Evolutionary conservation across 345 rosid genomes (phyloP), one percentile per base, ranked within the genome.

Genomic region (Salix udensis): DNA sequence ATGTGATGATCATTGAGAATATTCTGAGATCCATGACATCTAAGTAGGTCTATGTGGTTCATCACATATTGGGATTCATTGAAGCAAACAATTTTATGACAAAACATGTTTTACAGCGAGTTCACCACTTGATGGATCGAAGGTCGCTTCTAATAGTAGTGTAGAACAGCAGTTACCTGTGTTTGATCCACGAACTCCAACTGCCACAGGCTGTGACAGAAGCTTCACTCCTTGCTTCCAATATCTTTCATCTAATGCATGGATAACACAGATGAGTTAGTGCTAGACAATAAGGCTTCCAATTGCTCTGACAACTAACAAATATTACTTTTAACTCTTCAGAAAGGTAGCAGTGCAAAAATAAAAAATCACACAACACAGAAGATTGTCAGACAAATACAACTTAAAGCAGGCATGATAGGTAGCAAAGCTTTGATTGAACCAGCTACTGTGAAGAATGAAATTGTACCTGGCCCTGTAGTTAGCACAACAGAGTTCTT

Each of bases 191-290:
- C 14, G 31, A 24, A 23, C 24, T 74, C 81, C 85, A 26, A 90
- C 93, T 65, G 74, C 80, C 40, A 87, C 85, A 19, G 97, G 97
- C 77, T 85, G 72, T 36, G 81, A n/a, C 60, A 94, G 84, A 78
- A 92, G 96, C 84, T 89, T 94, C 80, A 93, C 95, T 76, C 97
- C 99, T 91, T 93, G 97, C 84, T 93, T 96, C 96, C 94, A 87
- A 39, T 79, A 85, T 80, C 93, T 93, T 60, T 84, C 77, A 73
- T 86, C 96, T 95, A 72, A 73, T 16, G 34, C 81, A 39, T 28
- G 80, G 15, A 72, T 58, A 74, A 52, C 52, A 74, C 11, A 16
- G 37, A 28, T 46, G 16, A 64, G 19, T 24, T 64, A 28, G 30
- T 28, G 30, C 18, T 11, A 28, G 36, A 28, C 31, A 9, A 64